These are phyloP conservation scores for Puccinia hordei DNA, from an alignment of 1,284 basidiomycete species.

Conservation along the genomic window DNA sequence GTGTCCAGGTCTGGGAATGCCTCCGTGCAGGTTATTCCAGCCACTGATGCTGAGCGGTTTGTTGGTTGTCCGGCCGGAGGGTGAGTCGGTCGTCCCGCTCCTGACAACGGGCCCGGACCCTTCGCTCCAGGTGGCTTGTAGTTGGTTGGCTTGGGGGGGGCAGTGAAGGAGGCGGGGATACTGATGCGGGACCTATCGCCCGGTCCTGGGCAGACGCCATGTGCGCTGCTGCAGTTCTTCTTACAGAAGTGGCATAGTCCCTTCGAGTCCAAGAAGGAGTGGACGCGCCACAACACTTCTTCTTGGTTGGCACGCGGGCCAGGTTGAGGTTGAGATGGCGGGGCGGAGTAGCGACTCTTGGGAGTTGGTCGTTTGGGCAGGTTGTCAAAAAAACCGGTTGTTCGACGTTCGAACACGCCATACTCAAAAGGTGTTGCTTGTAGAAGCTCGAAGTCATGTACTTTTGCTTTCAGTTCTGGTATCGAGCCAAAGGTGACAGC, in stretches of 20 bases:
- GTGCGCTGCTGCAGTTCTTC: conserved; percentile 2
- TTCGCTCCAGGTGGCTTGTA: background rate
- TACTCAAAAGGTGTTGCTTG: background rate
- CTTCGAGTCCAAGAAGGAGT: too few relatives aligned
- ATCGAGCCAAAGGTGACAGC: background rate
- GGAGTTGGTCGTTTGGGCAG: background rate
- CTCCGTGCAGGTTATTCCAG: too few relatives aligned
- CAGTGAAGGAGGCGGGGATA: background rate
- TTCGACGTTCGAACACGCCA: background rate
- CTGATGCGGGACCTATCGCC: too few relatives aligned
- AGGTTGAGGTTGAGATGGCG: too few relatives aligned
- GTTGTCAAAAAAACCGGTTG: background rate
- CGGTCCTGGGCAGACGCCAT: background rate
- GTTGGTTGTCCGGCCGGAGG: too few relatives aligned
- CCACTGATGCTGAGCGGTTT: too few relatives aligned
- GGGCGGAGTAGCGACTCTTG: background rate
- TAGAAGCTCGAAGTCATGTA: background rate
- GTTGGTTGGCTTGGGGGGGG: background rate
- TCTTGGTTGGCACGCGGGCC: too few relatives aligned
- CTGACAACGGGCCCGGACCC: background rate
- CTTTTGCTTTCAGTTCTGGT: background rate
- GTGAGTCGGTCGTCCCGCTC: background rate
- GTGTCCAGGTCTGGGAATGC: too few relatives aligned
- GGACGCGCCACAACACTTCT: too few relatives aligned
- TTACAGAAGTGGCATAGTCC: background rate